Base-by-base conservation (phyloP, 257 asterid species). In the Solanum medicagineum region DNA sequence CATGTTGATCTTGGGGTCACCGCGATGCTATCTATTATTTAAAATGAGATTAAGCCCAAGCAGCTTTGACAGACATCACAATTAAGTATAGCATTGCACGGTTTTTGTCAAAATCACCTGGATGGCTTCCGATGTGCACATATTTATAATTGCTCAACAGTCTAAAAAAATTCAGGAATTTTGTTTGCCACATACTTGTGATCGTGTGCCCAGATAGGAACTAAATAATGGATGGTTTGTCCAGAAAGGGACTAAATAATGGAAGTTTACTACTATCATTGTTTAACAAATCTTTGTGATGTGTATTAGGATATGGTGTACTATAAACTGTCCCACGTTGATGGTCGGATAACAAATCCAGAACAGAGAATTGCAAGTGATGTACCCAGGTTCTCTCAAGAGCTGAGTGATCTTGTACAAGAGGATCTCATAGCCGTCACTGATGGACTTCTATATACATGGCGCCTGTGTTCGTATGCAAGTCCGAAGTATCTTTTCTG, bases 341-440 rank as follows among this genome's bases (percentile, higher is more conserved):
- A 97, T 90, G 96, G 98, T 54, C 96, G 98, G 83, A 97, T 97
- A 87, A 91, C 92, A 88, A 94, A 92, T 85, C 99, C 99, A 5
- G 99, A 97, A 85, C 99, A 97, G 88, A 90, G 98, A 91, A 95
- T 97, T 89, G 98, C 98, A 70, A 97, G 99, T 94, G 99, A 97
- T 85, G 94, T 97, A 79, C 99, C 99, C 69, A 94, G 88, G 87
- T 97, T 95, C 90, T 97, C 98, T 87, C 93, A 98, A 17, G 99
- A 97, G 88, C 91, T 97, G 91, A 97, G 99, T 91, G 98, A 97
- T 87, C 98, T 97, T 86, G 95, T 97, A 86, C 99, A 95, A 89
- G 99, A 97, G 87, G 98, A 97, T 89, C 94, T 97, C 69, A 85
- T 93, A 86, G 99, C 98, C 57, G 93, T 95, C 86, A 87, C 99